Evolutionary conservation across 192 early-diverging fungal genomes (phyloP), one percentile per base, ranked within the genome.

Genomic region (Chytriomyces sp.): DNA sequence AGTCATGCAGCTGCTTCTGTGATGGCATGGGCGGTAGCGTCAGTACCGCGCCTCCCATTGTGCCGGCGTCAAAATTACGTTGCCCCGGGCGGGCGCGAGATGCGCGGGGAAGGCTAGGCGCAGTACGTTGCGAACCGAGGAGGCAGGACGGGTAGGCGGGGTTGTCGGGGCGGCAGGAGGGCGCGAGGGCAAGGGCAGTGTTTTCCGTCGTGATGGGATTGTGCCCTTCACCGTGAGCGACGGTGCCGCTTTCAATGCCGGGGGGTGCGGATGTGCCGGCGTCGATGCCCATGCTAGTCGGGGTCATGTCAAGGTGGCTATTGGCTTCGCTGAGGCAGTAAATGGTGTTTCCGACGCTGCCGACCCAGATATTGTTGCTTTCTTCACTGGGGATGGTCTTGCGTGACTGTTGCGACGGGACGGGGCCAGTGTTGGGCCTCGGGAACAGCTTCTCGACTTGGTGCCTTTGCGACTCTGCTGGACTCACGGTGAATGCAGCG

Each of bases 251-350:
- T n/a, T n/a, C n/a, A n/a, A n/a, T n/a, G n/a, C n/a, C n/a, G n/a
- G n/a, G n/a, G n/a, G n/a, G n/a, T n/a, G n/a, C n/a, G n/a, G n/a
- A n/a, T n/a, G n/a, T n/a, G n/a, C n/a, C n/a, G n/a, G n/a, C n/a
- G n/a, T n/a, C n/a, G n/a, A n/a, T n/a, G n/a, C n/a, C n/a, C n/a
- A n/a, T n/a, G n/a, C n/a, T n/a, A n/a, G n/a, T n/a, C n/a, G n/a
- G n/a, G n/a, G n/a, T n/a, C n/a, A 31, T 57, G 10, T 89, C 89
- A 52, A 89, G 17, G 5, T 66, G 22, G 25, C 63, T 91, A 67
- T 90, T 86, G 32, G 90, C 82, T 22, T 77, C 63, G 0, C 91
- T 89, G 34, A 94, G 77, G 19, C 89, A 79, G 80, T 90, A 94
- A 12, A 91, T 83, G 26, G 80, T 88, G 67, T 89, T 90, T 28